These are phyloP conservation scores for Golubevia sp. DNA, from an alignment of 1,284 basidiomycete genomes.

Conservation along the genomic window DNA sequence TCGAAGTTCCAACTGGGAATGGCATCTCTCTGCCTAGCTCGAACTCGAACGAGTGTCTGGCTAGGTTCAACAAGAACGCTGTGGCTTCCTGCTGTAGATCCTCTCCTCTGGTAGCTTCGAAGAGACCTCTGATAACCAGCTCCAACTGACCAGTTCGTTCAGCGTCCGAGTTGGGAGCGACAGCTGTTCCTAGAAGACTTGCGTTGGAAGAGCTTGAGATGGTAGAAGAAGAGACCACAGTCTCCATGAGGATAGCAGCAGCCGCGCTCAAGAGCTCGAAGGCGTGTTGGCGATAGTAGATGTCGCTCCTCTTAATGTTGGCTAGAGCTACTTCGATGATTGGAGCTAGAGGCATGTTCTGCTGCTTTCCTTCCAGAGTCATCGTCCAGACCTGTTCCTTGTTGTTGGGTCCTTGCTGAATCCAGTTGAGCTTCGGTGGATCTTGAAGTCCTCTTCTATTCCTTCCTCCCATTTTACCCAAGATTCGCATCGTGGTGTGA, in stretches of 20 bases:
- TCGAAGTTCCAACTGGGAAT: conserved; percentile 63
- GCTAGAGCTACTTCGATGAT: conserved; percentile 75
- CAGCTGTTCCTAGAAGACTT: conserved; percentile 23
- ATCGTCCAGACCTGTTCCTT: conserved; percentile 74
- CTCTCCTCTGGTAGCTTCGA: conserved; percentile 75
- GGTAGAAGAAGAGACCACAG: conserved; percentile 66
- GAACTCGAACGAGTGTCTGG: conserved; percentile 70
- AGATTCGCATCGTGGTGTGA: conserved; percentile 92
- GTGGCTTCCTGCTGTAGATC: conserved; percentile 75
- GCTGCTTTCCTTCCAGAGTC: conserved; percentile 74
- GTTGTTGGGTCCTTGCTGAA: conserved; percentile 65
- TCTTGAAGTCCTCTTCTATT: conserved; percentile 81
- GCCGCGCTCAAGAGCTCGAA: conserved; percentile 79
- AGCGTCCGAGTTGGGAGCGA: conserved; percentile 29
- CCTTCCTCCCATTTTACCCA: conserved; percentile 94
- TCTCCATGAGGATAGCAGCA: conserved; percentile 74
- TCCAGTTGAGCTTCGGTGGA: conserved; percentile 78
- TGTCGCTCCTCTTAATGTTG: conserved; percentile 70
- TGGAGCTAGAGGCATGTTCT: conserved; percentile 74
- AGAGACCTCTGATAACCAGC: conserved; percentile 66
- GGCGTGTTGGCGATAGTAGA: conserved; percentile 74
- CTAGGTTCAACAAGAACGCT: conserved; percentile 72
- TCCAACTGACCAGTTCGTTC: conserved; percentile 11
- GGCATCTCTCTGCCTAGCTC: conserved; percentile 64
- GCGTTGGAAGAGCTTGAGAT: conserved; percentile 17